Percentiles rank a stretch among this genome's conserved stretches.
phyloP scores from a whole-genome alignment of 2,329 filamentous ascomycete species.

The Exophiala viscosa region DNA sequence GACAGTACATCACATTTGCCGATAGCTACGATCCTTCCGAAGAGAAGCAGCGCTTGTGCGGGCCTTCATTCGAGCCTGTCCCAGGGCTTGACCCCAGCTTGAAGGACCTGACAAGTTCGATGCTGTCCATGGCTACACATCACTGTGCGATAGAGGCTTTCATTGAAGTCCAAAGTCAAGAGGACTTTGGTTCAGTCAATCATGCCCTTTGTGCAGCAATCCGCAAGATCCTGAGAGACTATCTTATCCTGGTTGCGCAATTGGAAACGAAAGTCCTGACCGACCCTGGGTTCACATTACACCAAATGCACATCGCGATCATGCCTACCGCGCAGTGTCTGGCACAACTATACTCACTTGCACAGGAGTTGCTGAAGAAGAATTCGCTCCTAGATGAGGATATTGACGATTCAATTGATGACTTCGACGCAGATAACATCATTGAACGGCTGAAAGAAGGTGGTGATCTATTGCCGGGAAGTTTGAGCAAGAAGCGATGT shows the following conservation, averaged over 20 bases:
- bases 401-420: conserved; percentile 65
- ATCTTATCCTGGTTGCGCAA: conserved; percentile 86
- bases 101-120: conserved; percentile 78
- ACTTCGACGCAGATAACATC: conserved; percentile 84
- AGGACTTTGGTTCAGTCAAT: conserved; percentile 91
- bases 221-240: conserved; percentile 86
- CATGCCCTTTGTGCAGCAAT: conserved; percentile 96
- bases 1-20: conserved; percentile 89
- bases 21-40: conserved; percentile 77
- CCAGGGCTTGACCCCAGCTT: conserved; percentile 86
- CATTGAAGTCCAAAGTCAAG: conserved; percentile 87
- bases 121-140: conserved; percentile 92
- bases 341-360: conserved; percentile 80
- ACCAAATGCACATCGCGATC: conserved; percentile 87
- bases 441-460: conserved; percentile 84
- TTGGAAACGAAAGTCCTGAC: conserved; percentile 90
- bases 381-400: conserved; percentile 85
- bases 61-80: conserved; percentile 74
- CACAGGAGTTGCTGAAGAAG: conserved; percentile 79
- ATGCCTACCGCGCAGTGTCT: conserved; percentile 89
- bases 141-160: conserved; percentile 89
- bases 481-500: conserved; percentile 85
- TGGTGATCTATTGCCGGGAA: conserved; percentile 72
- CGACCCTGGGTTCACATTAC: conserved; percentile 82
- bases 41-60: conserved; percentile 81